Percentiles rank a stretch among this genome's conserved stretches.
Evolutionary conservation across 2,329 filamentous ascomycete species (phyloP).

Genomic region (Sporothrix pallida): DNA sequence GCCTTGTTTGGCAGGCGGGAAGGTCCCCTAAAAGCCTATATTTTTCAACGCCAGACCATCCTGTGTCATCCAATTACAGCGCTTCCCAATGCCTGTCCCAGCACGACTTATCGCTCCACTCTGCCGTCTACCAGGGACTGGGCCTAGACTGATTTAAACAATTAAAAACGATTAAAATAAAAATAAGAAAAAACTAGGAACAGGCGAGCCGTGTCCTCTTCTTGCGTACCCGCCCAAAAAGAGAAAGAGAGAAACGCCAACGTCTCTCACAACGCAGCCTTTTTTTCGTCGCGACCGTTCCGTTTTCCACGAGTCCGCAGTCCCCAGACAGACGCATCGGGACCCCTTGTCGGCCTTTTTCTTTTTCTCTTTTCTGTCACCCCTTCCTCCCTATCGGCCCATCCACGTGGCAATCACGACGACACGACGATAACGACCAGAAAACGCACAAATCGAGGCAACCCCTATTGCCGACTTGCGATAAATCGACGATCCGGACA

Average conservation of each 20-base stretch:
- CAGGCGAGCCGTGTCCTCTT: slow-evolving; percentile 30
- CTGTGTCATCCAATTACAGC: background rate
- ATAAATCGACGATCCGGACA: background rate
- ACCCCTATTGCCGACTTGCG: slow-evolving; percentile 1
- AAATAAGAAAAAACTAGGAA: background rate
- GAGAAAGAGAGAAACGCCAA: background rate
- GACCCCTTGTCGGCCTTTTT: background rate
- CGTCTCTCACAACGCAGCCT: background rate
- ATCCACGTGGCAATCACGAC: background rate
- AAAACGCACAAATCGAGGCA: background rate
- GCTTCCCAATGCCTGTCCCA: background rate
- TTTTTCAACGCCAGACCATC: background rate
- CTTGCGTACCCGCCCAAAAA: slow-evolving; percentile 3
- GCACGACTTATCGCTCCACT: slow-evolving; percentile 20
- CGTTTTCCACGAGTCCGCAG: background rate
- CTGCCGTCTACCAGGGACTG: background rate
- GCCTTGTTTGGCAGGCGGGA: background rate
- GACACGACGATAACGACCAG: slow-evolving; percentile 9
- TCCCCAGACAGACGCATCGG: background rate
- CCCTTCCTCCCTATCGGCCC: background rate
- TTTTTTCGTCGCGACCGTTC: slow-evolving; percentile 21
- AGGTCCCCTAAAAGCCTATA: background rate
- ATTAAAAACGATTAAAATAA: background rate
- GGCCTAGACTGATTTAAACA: slow-evolving; percentile 6
- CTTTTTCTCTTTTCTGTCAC: background rate